Base-by-base conservation (phyloP, 345 rosid species). In the Cochlearia excelsa region DNA sequence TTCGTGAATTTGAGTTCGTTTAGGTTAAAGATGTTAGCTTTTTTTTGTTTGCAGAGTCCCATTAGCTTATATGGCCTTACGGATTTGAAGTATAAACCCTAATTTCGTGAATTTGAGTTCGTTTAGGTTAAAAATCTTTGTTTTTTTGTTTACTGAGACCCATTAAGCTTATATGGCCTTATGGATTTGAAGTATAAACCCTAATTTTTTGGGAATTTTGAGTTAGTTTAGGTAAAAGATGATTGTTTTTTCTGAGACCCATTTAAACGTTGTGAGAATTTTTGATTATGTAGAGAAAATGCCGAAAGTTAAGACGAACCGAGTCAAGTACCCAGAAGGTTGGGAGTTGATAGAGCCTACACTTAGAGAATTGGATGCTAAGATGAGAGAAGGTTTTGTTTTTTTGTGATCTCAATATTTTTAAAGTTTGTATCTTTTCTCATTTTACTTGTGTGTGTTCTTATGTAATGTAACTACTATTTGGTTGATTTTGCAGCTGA, bases 261-360 rank as follows among this genome's bases (percentile, higher is more conserved):
- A 9, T 26, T 26, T 0, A 47, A 33, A 61, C 28, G 0, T 49
- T 62, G 42, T 62, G 53, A 28, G 53, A 45, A 35, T 1, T 62
- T 39, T 2, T 4, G 0, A 4, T 9, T 3, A 3, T 41, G 35
- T 56, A 64, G 70, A 31, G 34, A 48, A 50, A 33, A 89, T 83
- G 97, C 92, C 95, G 0, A 90, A 90, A 81, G 80, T 83, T 28
- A 84, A 74, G 75, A 86, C 97, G 0, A 86, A 78, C 64, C 75
- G 85, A 23, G 75, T 80, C 37, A 79, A 77, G 45, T 78, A 80
- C 59, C 95, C 88, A 27, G 84, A 84, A 69, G 95, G 92, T 4
- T 90, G 90, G 90, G 86, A 89, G 59, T 74, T 86, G 69, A 84
- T 84, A 5, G 95, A 86, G 77, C 95, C 91, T 51, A 86, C 91